phyloP scores from a whole-genome alignment of 352 stramenopile species.

The Plasmopara halstedii region DNA sequence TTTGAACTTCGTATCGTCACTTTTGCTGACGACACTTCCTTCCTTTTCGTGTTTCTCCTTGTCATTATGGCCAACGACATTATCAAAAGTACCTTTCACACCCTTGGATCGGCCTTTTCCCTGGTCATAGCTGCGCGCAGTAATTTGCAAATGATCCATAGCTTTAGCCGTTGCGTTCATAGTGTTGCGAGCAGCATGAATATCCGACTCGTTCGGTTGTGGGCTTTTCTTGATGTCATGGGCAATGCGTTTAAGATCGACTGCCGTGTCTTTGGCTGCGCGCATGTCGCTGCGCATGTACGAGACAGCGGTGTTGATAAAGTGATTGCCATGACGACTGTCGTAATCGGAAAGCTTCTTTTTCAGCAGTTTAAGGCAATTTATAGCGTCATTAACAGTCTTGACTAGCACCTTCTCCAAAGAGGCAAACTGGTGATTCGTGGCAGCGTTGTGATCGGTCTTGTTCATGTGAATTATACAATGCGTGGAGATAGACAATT shows the following conservation, averaged over 20 bases:
- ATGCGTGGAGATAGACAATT: neutral
- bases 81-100: slow-evolving; percentile 12
- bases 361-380: slow-evolving; percentile 15
- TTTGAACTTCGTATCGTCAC: slow-evolving; percentile 3
- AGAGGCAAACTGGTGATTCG: slow-evolving; percentile 11
- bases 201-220: slow-evolving; percentile 5
- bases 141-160: slow-evolving; percentile 12
- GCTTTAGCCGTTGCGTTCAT: slow-evolving; percentile 11
- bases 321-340: slow-evolving; percentile 13
- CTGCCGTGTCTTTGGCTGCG: slow-evolving; percentile 13
- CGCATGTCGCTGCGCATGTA: slow-evolving; percentile 14
- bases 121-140: slow-evolving; percentile 15
- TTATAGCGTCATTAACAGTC: slow-evolving; percentile 11
- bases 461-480: slow-evolving; percentile 11
- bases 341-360: slow-evolving; percentile 17
- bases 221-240: slow-evolving; percentile 11
- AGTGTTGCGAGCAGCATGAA: slow-evolving; percentile 6
- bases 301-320: slow-evolving; percentile 13
- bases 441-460: slow-evolving; percentile 5
- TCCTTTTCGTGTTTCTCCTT: slow-evolving; percentile 10
- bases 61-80: slow-evolving; percentile 11
- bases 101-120: slow-evolving; percentile 14
- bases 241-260: slow-evolving; percentile 10
- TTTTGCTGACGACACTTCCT: slow-evolving; percentile 3
- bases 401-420: slow-evolving; percentile 14